A percentile compares a stretch with the other conserved stretches of the same genome.
These are phyloP conservation scores for Capsella bursapastoris DNA, from an alignment of 345 rosid genomes.

Conservation along the genomic window DNA sequence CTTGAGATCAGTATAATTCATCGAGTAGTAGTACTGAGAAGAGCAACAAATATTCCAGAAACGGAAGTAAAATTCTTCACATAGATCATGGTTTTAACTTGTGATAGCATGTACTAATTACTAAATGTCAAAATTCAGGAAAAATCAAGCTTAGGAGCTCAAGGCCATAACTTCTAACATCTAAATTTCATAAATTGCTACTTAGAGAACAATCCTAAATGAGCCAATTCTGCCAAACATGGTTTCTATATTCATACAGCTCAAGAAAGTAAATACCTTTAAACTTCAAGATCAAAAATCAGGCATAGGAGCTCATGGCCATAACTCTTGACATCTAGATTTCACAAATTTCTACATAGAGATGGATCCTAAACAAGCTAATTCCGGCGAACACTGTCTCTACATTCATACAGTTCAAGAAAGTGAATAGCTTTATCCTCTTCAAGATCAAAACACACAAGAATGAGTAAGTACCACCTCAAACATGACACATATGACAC, in stretches of 20 bases:
- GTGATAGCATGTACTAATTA: not conserved
- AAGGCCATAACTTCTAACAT: not conserved
- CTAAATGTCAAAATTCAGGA: not conserved
- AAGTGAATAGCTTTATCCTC: not conserved
- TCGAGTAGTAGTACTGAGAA: not conserved
- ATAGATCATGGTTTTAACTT: not conserved
- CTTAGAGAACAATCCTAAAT: not conserved
- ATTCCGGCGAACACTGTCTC: not conserved
- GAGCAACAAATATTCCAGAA: not conserved
- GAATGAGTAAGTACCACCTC: not conserved
- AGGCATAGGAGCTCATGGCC: too few species aligned
- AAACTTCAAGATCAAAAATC: not conserved
- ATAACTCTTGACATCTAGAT: not conserved
- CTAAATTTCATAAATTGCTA: not conserved
- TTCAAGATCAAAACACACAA: slow-evolving; percentile 10
- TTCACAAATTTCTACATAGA: not conserved
- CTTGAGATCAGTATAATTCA: not conserved
- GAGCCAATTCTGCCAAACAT: not conserved
- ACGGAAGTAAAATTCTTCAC: not conserved
- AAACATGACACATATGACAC: not conserved
- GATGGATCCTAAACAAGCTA: not conserved
- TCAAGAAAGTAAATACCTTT: not conserved
- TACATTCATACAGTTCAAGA: not conserved
- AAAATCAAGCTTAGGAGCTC: not conserved
- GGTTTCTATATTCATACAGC: not conserved